A percentile compares a stretch with the other conserved stretches of the same genome.
Evolutionary conservation across 352 stramenopile genomes (phyloP).

Genomic region (Phytopythium oedochilum): DNA sequence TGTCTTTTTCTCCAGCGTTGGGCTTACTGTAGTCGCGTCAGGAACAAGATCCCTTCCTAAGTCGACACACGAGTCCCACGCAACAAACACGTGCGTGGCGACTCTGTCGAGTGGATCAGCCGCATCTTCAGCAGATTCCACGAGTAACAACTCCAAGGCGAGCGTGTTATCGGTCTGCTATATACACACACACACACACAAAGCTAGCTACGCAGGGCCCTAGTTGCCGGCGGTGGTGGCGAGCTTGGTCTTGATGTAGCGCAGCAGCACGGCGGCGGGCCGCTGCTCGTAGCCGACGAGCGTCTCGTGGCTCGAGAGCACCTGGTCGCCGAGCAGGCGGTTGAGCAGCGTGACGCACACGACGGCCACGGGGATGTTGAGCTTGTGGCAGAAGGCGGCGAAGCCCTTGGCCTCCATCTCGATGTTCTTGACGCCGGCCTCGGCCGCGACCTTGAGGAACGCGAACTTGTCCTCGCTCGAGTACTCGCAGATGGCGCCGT

Average conservation of each 20-base stretch:
- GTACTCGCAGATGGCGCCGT: constrained; percentile 80
- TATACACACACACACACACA: too few relatives aligned
- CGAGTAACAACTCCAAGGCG: too few relatives aligned
- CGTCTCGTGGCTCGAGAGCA: constrained; percentile 51
- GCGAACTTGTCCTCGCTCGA: constrained; percentile 71
- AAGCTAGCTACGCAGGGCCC: neutral
- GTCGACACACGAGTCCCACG: neutral
- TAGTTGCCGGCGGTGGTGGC: neutral
- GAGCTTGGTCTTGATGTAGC: constrained; percentile 72
- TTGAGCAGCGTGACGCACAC: constrained; percentile 78
- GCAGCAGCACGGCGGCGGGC: constrained; percentile 50
- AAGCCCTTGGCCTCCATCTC: constrained; percentile 81
- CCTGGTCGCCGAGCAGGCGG: constrained; percentile 72
- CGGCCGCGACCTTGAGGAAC: constrained; percentile 53
- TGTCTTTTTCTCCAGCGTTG: neutral
- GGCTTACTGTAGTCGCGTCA: neutral
- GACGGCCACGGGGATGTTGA: constrained; percentile 68
- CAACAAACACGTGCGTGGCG: neutral
- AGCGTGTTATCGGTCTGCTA: too few relatives aligned
- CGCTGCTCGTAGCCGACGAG: constrained; percentile 64
- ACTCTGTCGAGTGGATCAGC: neutral
- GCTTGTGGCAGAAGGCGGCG: constrained; percentile 70
- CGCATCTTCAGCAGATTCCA: too few relatives aligned
- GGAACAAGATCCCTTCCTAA: neutral
- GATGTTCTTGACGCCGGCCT: constrained; percentile 72